phyloP scores from a whole-genome alignment of 164 flowering plant genomes.

The Annona squamosa region DNA sequence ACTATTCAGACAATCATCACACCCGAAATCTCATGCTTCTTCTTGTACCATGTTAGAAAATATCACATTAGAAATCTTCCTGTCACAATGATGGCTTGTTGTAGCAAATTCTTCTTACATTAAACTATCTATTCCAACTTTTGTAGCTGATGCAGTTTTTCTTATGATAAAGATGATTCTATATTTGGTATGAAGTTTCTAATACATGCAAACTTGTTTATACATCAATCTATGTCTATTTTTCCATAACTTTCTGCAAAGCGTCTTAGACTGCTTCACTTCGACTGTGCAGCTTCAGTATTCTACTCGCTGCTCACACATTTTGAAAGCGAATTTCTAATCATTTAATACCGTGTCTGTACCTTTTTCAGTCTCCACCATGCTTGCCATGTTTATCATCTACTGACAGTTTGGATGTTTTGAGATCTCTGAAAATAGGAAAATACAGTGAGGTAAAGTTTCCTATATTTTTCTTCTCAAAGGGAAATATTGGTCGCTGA shows the following conservation, averaged over 20 bases:
- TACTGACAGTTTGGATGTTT: conserved; percentile 26
- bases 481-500: background rate
- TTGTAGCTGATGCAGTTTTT: background rate
- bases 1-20: background rate
- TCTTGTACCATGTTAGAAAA: background rate
- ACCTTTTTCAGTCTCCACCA: conserved; percentile 53
- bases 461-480: background rate
- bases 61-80: background rate
- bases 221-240: too few relatives aligned
- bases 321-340: background rate
- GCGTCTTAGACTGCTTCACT: too few relatives aligned
- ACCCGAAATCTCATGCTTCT: background rate
- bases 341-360: background rate
- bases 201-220: background rate
- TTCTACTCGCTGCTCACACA: background rate
- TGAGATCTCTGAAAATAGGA: conserved; percentile 64
- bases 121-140: background rate
- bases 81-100: background rate
- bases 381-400: conserved; percentile 70
- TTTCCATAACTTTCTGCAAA: too few relatives aligned
- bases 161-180: too few relatives aligned
- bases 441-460: conserved; percentile 70
- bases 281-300: background rate
- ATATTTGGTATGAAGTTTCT: conserved; percentile 1
- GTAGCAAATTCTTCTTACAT: background rate